Base-by-base conservation (phyloP, 1,284 basidiomycete genomes). In the Cryptococcus jaspeensis region DNA sequence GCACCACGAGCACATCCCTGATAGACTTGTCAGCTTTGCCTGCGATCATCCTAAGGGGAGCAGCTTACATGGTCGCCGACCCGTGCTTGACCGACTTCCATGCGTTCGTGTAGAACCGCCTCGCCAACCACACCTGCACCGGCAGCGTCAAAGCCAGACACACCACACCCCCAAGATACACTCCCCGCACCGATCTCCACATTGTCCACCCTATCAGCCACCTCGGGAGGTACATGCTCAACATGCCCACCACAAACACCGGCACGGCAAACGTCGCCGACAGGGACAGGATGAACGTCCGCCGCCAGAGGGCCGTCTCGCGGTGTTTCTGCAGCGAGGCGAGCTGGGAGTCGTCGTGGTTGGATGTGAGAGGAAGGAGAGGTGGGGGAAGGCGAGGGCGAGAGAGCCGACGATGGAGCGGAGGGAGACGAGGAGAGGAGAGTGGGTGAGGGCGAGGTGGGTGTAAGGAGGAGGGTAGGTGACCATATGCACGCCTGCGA, bases 1-100 rank as follows among this genome's bases (percentile, higher is more conserved):
- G 84, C 70, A 94, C 90, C 68, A 99, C 87, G 48, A 99, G 87
- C 35, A 98, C 94, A 74, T 99, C 96, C 91, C 93, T 93, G 23
- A 12, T 49, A 54, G 45, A n/a, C 18, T 16, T 1, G 15, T 40
- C 40, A 41, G 9, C n/a, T n/a, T 45, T 38, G 35, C 18, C 23
- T 11, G 12, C 18, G 12, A 45, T 35, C n/a, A 44, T 23, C n/a
- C 39, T 20, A 36, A 46, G 25, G 16, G 48, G 11, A 8, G 13
- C 4, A 7, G 66, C 72, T 60, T 53, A 73, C 77, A 78, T 78
- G 0, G 95, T 99, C 2, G 94, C 92, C 3, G 85, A 84, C 44
- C 86, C 83, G 77, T 99, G 96, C 73, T 86, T 88, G 59, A 98
- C 77, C 1, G 92, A 87, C 77, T 95, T 97, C 81, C 84, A 97